Base-by-base conservation (phyloP, 169 alveolate genomes). In the Condylostoma magnum region DNA sequence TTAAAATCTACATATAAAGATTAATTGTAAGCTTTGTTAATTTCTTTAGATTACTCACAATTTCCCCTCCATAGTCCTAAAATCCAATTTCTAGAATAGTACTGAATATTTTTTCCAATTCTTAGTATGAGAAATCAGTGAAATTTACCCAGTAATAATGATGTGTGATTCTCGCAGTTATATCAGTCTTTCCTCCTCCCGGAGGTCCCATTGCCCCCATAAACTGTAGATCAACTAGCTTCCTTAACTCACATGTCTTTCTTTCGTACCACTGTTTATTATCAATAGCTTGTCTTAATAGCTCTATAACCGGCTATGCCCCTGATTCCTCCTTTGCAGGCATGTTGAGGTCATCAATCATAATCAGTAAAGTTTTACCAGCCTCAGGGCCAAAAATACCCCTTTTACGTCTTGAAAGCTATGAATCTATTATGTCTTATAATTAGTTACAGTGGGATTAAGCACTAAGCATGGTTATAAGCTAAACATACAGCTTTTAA, bases 291-390 rank as follows among this genome's bases (percentile, higher is more conserved):
- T 79, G 84, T 53, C 93, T 78, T 15, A 84, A 58, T 41, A 90
- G 68, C 66, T 87, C 97, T 6, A 93, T 86, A 0, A 96, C 95
- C 20, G 97, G 97, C 68, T 93, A 89, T 2, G 95, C 95, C 0
- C 97, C 97, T 71, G 76, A 90, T 37, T 66, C 74, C 52, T 93
- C 97, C 70, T 90, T 90, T 30, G 83, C 86, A 2, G 97, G 97
- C 97, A 93, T 90, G 69, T 90, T 93, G 30, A 93, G 76, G 79
- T 93, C 97, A 82, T 93, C 97, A 38, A 93, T 92, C 54, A 89
- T 87, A n/a, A 93, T 84, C n/a, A 89, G 85, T 15, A 81, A 79
- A n/a, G 75, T 54, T 71, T 90, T 93, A 1, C 65, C 53, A 0
- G 82, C 84, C 37, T 86, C 85, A 15, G 97, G 97, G 12, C 95